Conservation (phyloP, 2,329 filamentous ascomycete species). For the Botryotinia convoluta region DNA sequence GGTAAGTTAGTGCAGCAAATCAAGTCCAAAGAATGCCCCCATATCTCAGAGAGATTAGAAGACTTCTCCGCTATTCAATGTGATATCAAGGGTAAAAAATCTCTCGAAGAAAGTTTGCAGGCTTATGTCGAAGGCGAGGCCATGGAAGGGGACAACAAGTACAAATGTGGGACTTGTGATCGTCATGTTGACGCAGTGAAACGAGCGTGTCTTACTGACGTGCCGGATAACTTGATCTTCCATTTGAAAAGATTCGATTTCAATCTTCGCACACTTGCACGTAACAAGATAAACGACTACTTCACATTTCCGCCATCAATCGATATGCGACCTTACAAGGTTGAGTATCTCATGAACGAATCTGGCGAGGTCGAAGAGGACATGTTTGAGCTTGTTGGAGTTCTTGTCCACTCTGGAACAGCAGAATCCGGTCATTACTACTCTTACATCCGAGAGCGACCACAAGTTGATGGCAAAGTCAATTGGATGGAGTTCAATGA, state of each 20-base stretch:
- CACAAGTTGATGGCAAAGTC: slow-evolving; percentile 47
- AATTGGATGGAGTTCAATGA: slow-evolving; percentile 95
- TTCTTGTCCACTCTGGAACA: slow-evolving; percentile 89
- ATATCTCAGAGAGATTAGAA: slow-evolving; percentile 88
- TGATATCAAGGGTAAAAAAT: slow-evolving; percentile 89
- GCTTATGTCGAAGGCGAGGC: slow-evolving; percentile 96
- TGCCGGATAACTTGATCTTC: slow-evolving; percentile 92
- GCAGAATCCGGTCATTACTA: slow-evolving; percentile 97
- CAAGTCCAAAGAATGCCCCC: slow-evolving; percentile 88
- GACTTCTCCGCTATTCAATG: slow-evolving; percentile 94
- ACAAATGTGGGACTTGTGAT: slow-evolving; percentile 90
- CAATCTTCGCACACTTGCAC: slow-evolving; percentile 70
- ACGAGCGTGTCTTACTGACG: slow-evolving; percentile 83
- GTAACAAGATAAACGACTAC: slow-evolving; percentile 92
- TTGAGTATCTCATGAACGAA: slow-evolving; percentile 73
- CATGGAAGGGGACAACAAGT: slow-evolving; percentile 99
- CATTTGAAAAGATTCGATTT: slow-evolving; percentile 89
- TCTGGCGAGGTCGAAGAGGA: slow-evolving; percentile 59
- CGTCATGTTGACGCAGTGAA: slow-evolving; percentile 91
- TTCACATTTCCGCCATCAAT: slow-evolving; percentile 84
- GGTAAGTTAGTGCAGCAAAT: slow-evolving; percentile 92
- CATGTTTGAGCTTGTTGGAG: slow-evolving; percentile 88
- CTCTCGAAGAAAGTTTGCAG: slow-evolving; percentile 79
- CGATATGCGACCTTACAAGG: slow-evolving; percentile 85
- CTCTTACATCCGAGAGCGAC: slow-evolving; percentile 84